These are phyloP conservation scores for Colletotrichum eleusines DNA, from an alignment of 2,329 filamentous ascomycete species.

Conservation along the genomic window DNA sequence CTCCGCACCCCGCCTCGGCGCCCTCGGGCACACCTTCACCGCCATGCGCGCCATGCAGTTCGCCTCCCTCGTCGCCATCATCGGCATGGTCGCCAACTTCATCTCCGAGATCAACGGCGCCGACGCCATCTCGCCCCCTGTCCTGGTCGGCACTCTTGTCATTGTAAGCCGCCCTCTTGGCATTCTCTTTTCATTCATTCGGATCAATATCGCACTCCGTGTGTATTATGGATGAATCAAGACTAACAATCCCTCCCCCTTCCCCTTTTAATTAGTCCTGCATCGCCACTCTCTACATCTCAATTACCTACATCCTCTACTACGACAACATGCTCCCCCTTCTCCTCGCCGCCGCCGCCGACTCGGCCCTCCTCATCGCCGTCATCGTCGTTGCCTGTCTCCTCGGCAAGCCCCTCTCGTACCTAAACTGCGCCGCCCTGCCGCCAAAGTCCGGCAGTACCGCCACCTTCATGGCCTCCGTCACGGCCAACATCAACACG, in stretches of 20 bases:
- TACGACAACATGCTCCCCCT: slow-evolving; percentile 81
- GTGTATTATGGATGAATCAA: not conserved
- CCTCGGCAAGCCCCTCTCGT: slow-evolving; percentile 83
- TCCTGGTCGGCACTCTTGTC: slow-evolving; percentile 82
- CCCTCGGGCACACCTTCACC: slow-evolving; percentile 83
- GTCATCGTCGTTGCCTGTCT: slow-evolving; percentile 82
- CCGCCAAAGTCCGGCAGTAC: slow-evolving; percentile 57
- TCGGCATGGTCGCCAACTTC: slow-evolving; percentile 87
- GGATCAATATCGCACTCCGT: not conserved
- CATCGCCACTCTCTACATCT: slow-evolving; percentile 82
- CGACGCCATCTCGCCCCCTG: slow-evolving; percentile 74
- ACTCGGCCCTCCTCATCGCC: slow-evolving; percentile 78
- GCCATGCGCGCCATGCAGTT: slow-evolving; percentile 78
- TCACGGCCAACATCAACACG: slow-evolving; percentile 56
- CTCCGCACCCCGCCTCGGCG: slow-evolving; percentile 69
- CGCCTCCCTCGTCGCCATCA: slow-evolving; percentile 78
- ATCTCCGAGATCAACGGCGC: slow-evolving; percentile 79
- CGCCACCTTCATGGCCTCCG: slow-evolving; percentile 59
- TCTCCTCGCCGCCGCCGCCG: slow-evolving; percentile 74
- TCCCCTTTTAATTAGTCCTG: slow-evolving; percentile 76
- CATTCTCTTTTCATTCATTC: not conserved
- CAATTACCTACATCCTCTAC: slow-evolving; percentile 85
- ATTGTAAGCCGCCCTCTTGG: slow-evolving; percentile 70
- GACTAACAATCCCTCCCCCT: slow-evolving; percentile 25
- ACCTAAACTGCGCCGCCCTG: slow-evolving; percentile 75